These are phyloP conservation scores for Strobilomyces echinocephalus DNA, from an alignment of 768 basidiomycete species.

Conservation along the genomic window DNA sequence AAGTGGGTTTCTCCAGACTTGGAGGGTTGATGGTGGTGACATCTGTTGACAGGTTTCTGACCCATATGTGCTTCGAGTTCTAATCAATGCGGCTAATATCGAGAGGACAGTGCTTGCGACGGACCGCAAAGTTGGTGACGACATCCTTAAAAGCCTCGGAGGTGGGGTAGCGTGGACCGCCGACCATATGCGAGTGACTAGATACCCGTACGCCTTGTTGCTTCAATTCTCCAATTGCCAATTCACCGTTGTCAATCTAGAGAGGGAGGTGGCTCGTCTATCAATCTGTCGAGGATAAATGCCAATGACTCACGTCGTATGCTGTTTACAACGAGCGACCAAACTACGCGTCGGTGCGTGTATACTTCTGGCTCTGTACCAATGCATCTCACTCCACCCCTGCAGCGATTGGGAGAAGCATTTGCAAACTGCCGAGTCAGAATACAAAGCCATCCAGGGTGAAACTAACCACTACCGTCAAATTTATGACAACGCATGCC, in stretches of 20 bases:
- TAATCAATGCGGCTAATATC: slow-evolving; percentile 71
- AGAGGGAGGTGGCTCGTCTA: slow-evolving; percentile 64
- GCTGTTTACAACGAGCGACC: slow-evolving; percentile 51
- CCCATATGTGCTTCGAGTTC: slow-evolving; percentile 67
- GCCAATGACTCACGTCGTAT: slow-evolving; percentile 38
- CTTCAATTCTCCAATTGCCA: not conserved
- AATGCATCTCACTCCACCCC: not conserved
- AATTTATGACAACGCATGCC: slow-evolving; percentile 28
- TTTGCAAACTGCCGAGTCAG: slow-evolving; percentile 35
- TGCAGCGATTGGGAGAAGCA: slow-evolving; percentile 46
- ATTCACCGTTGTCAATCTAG: slow-evolving; percentile 31
- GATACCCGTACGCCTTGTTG: slow-evolving; percentile 51
- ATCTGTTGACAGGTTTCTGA: slow-evolving; percentile 55
- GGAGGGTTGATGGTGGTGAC: not conserved
- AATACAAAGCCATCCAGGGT: slow-evolving; percentile 29
- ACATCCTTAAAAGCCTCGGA: slow-evolving; percentile 38
- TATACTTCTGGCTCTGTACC: not conserved
- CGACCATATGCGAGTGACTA: slow-evolving; percentile 58
- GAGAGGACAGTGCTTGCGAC: slow-evolving; percentile 67
- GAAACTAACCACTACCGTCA: slow-evolving; percentile 27
- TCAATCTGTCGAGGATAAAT: slow-evolving; percentile 30
- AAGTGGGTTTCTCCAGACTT: slow-evolving; percentile 42
- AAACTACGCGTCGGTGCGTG: slow-evolving; percentile 45
- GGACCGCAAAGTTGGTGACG: slow-evolving; percentile 61
- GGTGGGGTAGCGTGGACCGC: slow-evolving; percentile 60